A percentile compares a stretch with the other conserved stretches of the same genome.
These are phyloP conservation scores for Typha latifolia DNA, from an alignment of 176 grass and related monocot genomes.

Conservation along the genomic window DNA sequence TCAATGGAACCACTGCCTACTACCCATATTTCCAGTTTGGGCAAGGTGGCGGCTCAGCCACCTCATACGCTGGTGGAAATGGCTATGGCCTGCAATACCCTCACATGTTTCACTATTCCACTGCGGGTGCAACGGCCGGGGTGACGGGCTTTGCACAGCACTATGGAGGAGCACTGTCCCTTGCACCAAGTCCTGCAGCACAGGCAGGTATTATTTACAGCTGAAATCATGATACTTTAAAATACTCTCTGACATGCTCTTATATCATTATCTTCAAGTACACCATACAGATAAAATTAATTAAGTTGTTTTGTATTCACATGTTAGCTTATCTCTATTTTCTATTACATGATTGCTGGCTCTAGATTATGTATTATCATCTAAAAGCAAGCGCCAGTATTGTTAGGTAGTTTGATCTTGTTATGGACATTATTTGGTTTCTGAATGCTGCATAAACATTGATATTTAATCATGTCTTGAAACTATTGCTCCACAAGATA, in stretches of 20 bases:
- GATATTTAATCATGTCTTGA: too few relatives aligned
- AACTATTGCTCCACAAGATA: too few relatives aligned
- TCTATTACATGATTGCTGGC: too few relatives aligned
- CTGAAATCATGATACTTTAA: not conserved
- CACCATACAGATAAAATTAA: not conserved
- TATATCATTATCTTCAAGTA: not conserved
- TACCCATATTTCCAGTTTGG: slow-evolving; percentile 84
- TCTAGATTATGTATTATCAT: too few relatives aligned
- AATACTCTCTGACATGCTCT: not conserved
- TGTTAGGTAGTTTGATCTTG: too few relatives aligned
- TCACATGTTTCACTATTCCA: slow-evolving; percentile 76
- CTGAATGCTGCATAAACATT: too few relatives aligned
- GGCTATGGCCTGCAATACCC: slow-evolving; percentile 70
- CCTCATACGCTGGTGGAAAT: slow-evolving; percentile 58
- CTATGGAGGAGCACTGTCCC: slow-evolving; percentile 65
- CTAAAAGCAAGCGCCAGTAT: too few relatives aligned
- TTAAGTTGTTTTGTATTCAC: not conserved
- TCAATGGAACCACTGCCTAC: slow-evolving; percentile 64
- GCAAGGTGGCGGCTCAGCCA: slow-evolving; percentile 45
- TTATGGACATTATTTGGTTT: too few relatives aligned
- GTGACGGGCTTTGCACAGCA: slow-evolving; percentile 63
- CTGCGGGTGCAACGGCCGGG: slow-evolving; percentile 58
- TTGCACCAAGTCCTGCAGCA: slow-evolving; percentile 63
- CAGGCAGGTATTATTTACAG: slow-evolving; percentile 62
- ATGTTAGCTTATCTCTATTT: too few relatives aligned